phyloP scores from a whole-genome alignment of 139 green algal genomes.

The Volvox reticuliferus region DNA sequence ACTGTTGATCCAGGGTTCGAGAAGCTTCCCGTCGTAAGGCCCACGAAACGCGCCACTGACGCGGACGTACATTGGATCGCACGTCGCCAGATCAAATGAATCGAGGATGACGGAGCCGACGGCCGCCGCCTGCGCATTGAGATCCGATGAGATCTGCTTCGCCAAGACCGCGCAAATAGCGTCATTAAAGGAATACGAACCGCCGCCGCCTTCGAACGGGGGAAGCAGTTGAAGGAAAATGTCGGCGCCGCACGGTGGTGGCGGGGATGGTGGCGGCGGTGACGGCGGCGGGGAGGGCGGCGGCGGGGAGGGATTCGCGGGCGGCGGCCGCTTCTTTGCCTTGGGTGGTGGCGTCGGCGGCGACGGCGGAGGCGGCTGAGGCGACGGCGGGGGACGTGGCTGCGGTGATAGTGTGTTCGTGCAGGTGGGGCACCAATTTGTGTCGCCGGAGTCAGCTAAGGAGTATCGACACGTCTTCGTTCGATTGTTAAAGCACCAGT shows the following conservation, averaged over 20 bases:
- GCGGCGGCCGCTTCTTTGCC: neutral
- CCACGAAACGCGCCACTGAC: neutral
- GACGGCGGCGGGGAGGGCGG: neutral
- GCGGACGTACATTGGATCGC: neutral
- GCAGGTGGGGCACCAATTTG: constrained; percentile 31
- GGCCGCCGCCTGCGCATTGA: neutral
- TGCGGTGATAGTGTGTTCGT: neutral
- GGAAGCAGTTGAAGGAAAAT: neutral
- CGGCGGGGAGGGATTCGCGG: neutral
- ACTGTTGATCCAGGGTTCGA: neutral
- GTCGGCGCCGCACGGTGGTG: neutral
- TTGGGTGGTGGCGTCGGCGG: neutral
- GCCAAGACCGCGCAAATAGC: neutral
- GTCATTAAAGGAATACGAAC: neutral
- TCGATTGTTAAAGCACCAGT: neutral
- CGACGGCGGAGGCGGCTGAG: neutral
- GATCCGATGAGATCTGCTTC: neutral
- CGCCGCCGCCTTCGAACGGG: neutral
- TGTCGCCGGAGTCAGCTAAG: neutral
- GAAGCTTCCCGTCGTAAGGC: neutral
- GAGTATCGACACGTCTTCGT: neutral
- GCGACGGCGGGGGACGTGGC: constrained; percentile 3
- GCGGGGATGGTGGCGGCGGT: neutral
- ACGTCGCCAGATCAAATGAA: neutral
- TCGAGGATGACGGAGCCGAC: neutral